A percentile compares a stretch with the other conserved stretches of the same genome.
phyloP scores from a whole-genome alignment of 192 early-diverging fungal genomes.

The Thamnidium elegans region DNA sequence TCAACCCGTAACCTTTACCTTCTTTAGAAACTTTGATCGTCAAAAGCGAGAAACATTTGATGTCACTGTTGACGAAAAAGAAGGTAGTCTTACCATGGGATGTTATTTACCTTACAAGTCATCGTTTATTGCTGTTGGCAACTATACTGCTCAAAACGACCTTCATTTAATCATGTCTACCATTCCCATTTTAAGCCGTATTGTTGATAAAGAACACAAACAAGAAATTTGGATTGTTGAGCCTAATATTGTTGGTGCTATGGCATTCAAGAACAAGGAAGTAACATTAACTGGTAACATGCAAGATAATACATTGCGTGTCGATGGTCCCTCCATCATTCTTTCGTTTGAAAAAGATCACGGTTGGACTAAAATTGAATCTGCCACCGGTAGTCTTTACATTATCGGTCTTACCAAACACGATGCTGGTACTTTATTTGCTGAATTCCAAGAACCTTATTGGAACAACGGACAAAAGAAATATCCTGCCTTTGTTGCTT shows the following conservation, averaged over 20 bases:
- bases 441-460: constrained; percentile 44
- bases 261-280: constrained; percentile 55
- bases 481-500: constrained; percentile 41
- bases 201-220: constrained; percentile 10
- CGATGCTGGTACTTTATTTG: constrained; percentile 44
- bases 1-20: constrained; percentile 45
- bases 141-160: constrained; percentile 51
- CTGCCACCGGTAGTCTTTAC: constrained; percentile 23
- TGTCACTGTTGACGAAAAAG: constrained; percentile 23
- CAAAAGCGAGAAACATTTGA: constrained; percentile 40
- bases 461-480: constrained; percentile 28
- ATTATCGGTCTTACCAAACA: constrained; percentile 26
- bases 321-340: constrained; percentile 24
- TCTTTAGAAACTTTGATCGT: constrained; percentile 66
- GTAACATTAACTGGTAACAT: constrained; percentile 40
- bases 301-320: constrained; percentile 19
- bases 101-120: constrained; percentile 53
- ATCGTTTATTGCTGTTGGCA: constrained; percentile 62
- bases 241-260: constrained; percentile 49
- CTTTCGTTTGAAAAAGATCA: constrained; percentile 34
- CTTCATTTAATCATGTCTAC: constrained; percentile 56
- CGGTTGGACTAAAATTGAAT: constrained; percentile 35
- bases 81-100: constrained; percentile 12
- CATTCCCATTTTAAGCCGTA: constrained; percentile 47
- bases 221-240: constrained; percentile 67